Conservation (phyloP, 2,329 filamentous ascomycete genomes). For the Fusarium begoniae region DNA sequence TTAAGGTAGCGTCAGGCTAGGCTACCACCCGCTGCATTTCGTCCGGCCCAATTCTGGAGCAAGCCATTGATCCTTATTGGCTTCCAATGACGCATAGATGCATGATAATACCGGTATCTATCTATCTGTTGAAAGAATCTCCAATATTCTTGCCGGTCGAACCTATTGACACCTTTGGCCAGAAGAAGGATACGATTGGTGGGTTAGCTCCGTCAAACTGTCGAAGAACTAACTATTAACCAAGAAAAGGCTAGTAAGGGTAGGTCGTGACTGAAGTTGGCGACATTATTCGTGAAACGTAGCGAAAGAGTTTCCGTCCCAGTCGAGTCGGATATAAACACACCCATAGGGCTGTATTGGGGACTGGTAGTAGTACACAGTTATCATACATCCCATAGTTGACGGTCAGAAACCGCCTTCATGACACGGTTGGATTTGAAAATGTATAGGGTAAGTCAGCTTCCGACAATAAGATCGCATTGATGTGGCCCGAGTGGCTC, state of each 20-base stretch:
- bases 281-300: slow-evolving; percentile 11
- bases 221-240: background rate
- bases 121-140: background rate
- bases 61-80: background rate
- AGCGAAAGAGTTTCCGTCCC: background rate
- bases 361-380: background rate
- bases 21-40: background rate
- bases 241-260: background rate
- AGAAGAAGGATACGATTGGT: background rate
- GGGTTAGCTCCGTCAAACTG: background rate
- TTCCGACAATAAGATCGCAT: background rate
- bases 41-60: slow-evolving; percentile 8
- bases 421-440: background rate
- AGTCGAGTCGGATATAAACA: background rate
- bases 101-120: background rate
- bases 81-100: slow-evolving; percentile 10
- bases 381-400: no score
- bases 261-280: background rate
- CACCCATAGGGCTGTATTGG: background rate
- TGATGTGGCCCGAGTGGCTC: slow-evolving; percentile 33
- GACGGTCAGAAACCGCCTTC: background rate
- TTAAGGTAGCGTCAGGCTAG: slow-evolving; percentile 3
- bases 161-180: background rate
- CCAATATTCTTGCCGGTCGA: background rate
- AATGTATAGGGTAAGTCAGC: background rate